Percentiles rank a stretch among this genome's conserved stretches.
Evolutionary conservation across 2,329 filamentous ascomycete genomes (phyloP).

Genomic region (Westerdykella aurantiaca): DNA sequence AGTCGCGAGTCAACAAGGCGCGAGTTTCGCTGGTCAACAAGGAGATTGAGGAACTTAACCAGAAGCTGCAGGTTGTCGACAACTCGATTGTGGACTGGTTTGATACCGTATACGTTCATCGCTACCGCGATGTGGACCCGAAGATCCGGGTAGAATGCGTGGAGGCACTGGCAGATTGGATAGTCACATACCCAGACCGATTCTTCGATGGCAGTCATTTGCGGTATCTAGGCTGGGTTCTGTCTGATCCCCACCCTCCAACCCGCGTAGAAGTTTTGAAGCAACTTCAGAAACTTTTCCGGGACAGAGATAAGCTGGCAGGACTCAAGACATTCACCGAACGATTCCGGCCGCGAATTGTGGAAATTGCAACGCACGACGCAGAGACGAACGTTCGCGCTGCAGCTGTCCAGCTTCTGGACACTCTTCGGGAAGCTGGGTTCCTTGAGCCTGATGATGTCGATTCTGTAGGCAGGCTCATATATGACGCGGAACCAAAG

Average conservation of each 20-base stretch:
- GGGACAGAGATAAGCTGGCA: constrained; percentile 68
- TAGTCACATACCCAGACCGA: constrained; percentile 72
- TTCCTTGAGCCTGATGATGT: constrained; percentile 89
- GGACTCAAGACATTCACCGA: constrained; percentile 87
- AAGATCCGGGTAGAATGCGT: constrained; percentile 86
- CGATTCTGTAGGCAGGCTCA: constrained; percentile 76
- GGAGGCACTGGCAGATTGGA: constrained; percentile 82
- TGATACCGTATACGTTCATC: constrained; percentile 87
- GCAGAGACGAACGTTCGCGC: constrained; percentile 75
- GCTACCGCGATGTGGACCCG: constrained; percentile 89
- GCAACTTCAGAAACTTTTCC: constrained; percentile 74
- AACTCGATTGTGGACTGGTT: constrained; percentile 78
- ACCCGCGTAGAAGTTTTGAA: constrained; percentile 82
- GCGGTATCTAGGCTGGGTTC: constrained; percentile 90
- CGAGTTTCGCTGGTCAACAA: constrained; percentile 68
- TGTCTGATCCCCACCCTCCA: constrained; percentile 71
- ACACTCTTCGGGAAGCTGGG: constrained; percentile 73
- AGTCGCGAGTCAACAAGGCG: constrained; percentile 69
- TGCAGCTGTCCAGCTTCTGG: constrained; percentile 72
- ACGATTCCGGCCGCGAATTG: constrained; percentile 75
- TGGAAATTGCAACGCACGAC: constrained; percentile 89
- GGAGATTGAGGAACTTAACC: constrained; percentile 63
- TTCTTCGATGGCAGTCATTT: constrained; percentile 90
- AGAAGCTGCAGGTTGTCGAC: constrained; percentile 64
- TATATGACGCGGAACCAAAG: constrained; percentile 79